Percentiles rank a stretch among this genome's conserved stretches.
phyloP scores from a whole-genome alignment of 1,139 yeast genomes.

The Nakaseomyces sp. region DNA sequence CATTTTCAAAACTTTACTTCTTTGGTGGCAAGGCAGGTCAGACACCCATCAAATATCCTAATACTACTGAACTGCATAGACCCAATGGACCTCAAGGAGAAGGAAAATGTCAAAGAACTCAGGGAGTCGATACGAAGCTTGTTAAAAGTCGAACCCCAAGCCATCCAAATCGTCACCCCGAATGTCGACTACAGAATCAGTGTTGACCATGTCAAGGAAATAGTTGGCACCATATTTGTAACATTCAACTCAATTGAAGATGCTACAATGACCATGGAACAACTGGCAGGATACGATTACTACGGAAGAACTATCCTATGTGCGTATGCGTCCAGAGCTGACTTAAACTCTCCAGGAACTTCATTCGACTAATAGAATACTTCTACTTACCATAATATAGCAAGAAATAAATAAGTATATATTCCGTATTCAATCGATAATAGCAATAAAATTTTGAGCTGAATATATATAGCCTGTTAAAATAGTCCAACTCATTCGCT shows the following conservation, averaged over 20 bases:
- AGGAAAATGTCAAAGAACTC: constrained; percentile 42
- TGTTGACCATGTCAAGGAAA: constrained; percentile 37
- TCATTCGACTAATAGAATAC: not conserved
- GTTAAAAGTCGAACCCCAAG: constrained; percentile 37
- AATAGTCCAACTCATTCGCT: no score
- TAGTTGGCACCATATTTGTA: constrained; percentile 65
- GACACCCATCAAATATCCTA: constrained; percentile 43
- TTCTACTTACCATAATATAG: not conserved
- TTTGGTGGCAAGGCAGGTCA: constrained; percentile 16
- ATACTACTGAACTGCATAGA: constrained; percentile 59
- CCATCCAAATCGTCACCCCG: constrained; percentile 62
- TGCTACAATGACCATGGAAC: constrained; percentile 51
- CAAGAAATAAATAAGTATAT: not conserved
- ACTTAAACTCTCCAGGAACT: constrained; percentile 33
- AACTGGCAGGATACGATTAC: constrained; percentile 60
- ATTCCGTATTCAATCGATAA: no score
- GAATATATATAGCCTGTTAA: no score
- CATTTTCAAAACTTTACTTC: constrained; percentile 29
- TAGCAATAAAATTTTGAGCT: no score
- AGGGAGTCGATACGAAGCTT: constrained; percentile 46
- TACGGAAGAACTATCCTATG: constrained; percentile 65
- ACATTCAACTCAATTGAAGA: constrained; percentile 47
- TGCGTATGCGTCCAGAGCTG: constrained; percentile 52
- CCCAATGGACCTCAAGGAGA: constrained; percentile 53
- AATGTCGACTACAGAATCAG: constrained; percentile 39